Evolutionary conservation across 176 grass and related monocot genomes (phyloP).

Genomic region (Stipa capillata): DNA sequence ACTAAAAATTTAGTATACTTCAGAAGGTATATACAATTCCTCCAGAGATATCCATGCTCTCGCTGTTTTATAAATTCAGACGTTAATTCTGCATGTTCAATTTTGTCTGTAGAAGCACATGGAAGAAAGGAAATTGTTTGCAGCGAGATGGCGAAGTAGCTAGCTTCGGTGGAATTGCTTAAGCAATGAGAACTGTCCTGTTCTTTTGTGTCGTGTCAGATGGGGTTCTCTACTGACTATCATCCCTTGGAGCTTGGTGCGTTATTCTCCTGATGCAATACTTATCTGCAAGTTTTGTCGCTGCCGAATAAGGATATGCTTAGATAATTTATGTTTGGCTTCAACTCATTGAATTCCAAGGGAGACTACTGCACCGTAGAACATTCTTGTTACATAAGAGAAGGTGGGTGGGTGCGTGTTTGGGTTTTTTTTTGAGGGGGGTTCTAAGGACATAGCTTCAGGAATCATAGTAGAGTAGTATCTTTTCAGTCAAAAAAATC

Average conservation of each 20-base stretch:
- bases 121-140: constrained; percentile 25
- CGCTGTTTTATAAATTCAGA: background rate
- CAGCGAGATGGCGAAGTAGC: constrained; percentile 17
- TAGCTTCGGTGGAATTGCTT: background rate
- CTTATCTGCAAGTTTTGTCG: background rate
- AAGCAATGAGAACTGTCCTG: background rate
- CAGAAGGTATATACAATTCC: constrained; percentile 42
- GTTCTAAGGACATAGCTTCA: background rate
- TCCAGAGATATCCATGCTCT: background rate
- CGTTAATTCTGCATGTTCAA: constrained; percentile 16
- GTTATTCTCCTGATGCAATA: background rate
- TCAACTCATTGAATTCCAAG: background rate
- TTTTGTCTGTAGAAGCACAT: constrained; percentile 29
- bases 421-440: too few relatives aligned
- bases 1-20: constrained; percentile 27
- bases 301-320: background rate
- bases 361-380: constrained; percentile 2
- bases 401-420: too few relatives aligned
- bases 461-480: too few relatives aligned
- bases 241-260: constrained; percentile 5
- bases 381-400: background rate
- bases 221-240: constrained; percentile 11
- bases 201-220: constrained; percentile 4
- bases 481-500: constrained; percentile 17
- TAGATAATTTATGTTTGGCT: background rate